phyloP scores from a whole-genome alignment of 805 yeast genomes.

The Yamadazyma tumulicola region DNA sequence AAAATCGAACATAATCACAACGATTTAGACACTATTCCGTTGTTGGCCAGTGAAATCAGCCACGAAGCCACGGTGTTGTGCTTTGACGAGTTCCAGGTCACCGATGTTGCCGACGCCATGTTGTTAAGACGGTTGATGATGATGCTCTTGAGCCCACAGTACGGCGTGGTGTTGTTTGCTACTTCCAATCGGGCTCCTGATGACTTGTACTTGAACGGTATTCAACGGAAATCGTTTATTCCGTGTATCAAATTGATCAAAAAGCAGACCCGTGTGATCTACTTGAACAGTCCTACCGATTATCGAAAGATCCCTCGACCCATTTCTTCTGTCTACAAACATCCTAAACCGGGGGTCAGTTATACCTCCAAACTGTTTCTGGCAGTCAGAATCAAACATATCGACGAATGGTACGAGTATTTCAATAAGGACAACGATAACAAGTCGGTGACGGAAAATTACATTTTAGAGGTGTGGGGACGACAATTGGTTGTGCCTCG shows the following conservation, averaged over 20 bases:
- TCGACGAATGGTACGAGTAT: conserved; percentile 72
- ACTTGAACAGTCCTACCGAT: conserved; percentile 87
- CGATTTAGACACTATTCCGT: conserved; percentile 79
- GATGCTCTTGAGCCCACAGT: conserved; percentile 62
- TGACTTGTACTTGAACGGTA: conserved; percentile 88
- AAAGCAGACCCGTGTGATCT: conserved; percentile 68
- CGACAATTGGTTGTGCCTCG: conserved; percentile 71
- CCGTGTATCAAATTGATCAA: conserved; percentile 88
- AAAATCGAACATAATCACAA: conserved; percentile 49
- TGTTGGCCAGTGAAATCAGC: conserved; percentile 80
- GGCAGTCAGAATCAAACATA: conserved; percentile 55
- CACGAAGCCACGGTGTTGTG: conserved; percentile 74
- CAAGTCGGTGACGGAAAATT: conserved; percentile 18
- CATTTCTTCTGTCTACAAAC: conserved; percentile 70
- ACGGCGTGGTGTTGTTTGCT: conserved; percentile 85
- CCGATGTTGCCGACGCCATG: conserved; percentile 99
- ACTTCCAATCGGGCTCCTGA: conserved; percentile 96
- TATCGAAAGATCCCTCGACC: conserved; percentile 89
- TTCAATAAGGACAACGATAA: conserved; percentile 60
- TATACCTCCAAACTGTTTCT: conserved; percentile 50
- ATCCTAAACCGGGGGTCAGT: conserved; percentile 61
- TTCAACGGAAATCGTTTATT: conserved; percentile 85
- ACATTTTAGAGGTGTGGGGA: conserved; percentile 75
- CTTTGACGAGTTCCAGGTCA: conserved; percentile 96
- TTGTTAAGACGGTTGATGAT: conserved; percentile 72